Evolutionary conservation across 2,329 filamentous ascomycete genomes (phyloP), one percentile per base, ranked within the genome.

Genomic region (Fusarium succisae): DNA sequence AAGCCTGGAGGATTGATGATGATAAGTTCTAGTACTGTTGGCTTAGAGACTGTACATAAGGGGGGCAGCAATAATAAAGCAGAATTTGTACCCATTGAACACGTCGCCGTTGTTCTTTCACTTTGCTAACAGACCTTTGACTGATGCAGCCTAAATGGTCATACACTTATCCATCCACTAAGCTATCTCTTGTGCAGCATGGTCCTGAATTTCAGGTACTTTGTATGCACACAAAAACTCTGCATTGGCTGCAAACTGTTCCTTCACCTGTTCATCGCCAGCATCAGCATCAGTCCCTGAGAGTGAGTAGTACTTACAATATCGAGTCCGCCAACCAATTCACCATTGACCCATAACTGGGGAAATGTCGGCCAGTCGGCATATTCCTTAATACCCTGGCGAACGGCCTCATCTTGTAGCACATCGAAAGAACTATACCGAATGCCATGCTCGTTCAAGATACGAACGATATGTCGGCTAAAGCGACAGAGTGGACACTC

Each of bases 111-210:
- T 44, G 14, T 11, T 12, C 0, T 9, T 45, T 26, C 11, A 18
- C n/a, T 4, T 0, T 45, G 17, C 5, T 9, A 9, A 18, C 7
- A 1, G 28, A 22, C 22, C 4, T 4, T 22, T 15, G 3, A 3
- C 14, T 14, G 1, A 11, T 10, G 8, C 11, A 22, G 24, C 8
- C 20, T 11, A 22, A 10, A 28, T 15, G 1, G 3, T 5, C 12
- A 28, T 1, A 10, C 6, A 4, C 26, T 0, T 0, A 6, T 17
- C 2, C 9, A 30, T 28, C 20, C 9, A 28, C 13, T 15, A 22
- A 48, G 0, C 13, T 3, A 17, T 28, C 6, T 22, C 13, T 0
- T 12, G 14, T 15, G 20, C 9, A 12, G 9, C 20, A 48, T 12
- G 0, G 1, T 22, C 20, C 2, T 11, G 4, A 11, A 17, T 11